A percentile compares a stretch with the other conserved stretches of the same genome.
These are phyloP conservation scores for Boletellus sp. DNA, from an alignment of 768 basidiomycete genomes.

Conservation along the genomic window DNA sequence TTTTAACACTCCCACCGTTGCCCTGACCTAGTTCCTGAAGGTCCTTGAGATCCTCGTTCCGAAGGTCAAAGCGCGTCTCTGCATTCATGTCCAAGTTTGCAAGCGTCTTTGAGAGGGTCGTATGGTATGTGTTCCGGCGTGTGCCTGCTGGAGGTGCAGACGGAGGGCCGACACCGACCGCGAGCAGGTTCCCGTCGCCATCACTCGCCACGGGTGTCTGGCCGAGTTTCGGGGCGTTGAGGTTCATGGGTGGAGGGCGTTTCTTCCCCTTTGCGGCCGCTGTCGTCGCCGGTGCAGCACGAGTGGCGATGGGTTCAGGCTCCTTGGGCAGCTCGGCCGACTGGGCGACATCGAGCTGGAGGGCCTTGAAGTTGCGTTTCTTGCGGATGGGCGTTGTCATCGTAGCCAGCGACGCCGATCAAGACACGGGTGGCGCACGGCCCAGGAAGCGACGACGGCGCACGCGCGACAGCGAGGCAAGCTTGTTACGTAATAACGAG, in stretches of 20 bases:
- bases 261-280: slow-evolving; percentile 53
- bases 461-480: slow-evolving; percentile 17
- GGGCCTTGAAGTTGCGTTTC: slow-evolving; percentile 88
- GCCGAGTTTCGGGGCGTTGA: slow-evolving; percentile 67
- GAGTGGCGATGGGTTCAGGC: slow-evolving; percentile 42
- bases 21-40: slow-evolving; percentile 90
- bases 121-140: slow-evolving; percentile 71
- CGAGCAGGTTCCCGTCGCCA: slow-evolving; percentile 43
- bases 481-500: slow-evolving; percentile 20
- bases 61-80: slow-evolving; percentile 80
- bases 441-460: slow-evolving; percentile 8
- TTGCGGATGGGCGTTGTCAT: slow-evolving; percentile 71
- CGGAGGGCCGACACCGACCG: slow-evolving; percentile 43
- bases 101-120: slow-evolving; percentile 75
- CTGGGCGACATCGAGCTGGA: slow-evolving; percentile 63
- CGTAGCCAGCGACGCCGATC: slow-evolving; percentile 3
- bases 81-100: slow-evolving; percentile 84
- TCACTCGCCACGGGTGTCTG: slow-evolving; percentile 29
- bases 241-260: slow-evolving; percentile 78
- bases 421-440: not conserved
- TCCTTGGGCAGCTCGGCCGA: slow-evolving; percentile 36
- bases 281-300: slow-evolving; percentile 41
- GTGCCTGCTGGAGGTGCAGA: slow-evolving; percentile 53
- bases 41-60: slow-evolving; percentile 88
- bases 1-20: slow-evolving; percentile 96